These are phyloP conservation scores for Dothistroma septosporum DNA, from an alignment of 2,329 filamentous ascomycete genomes.

Conservation along the genomic window DNA sequence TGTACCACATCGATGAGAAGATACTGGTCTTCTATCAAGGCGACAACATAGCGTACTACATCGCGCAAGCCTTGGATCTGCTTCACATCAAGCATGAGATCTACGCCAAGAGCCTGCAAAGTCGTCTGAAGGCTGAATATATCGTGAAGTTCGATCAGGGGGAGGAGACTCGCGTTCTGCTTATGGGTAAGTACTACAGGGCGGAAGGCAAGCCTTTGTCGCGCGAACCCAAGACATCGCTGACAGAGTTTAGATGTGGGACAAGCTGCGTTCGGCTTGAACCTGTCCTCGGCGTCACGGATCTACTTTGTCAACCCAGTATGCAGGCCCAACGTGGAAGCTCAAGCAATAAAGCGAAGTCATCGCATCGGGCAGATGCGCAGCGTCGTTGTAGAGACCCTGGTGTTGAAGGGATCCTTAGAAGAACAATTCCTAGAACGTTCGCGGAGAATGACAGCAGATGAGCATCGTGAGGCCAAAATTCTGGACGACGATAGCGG, in stretches of 20 bases:
- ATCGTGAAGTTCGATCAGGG: conserved; percentile 72
- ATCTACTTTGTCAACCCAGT: conserved; percentile 89
- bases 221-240: not conserved
- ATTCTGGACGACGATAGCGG: conserved; percentile 56
- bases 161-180: conserved; percentile 65
- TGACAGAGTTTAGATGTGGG: conserved; percentile 48
- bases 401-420: conserved; percentile 73
- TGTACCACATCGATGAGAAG: conserved; percentile 69
- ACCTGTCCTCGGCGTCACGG: conserved; percentile 61
- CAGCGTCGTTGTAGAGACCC: conserved; percentile 77
- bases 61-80: conserved; percentile 76
- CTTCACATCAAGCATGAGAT: conserved; percentile 60
- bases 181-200: conserved; percentile 84
- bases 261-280: conserved; percentile 78
- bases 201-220: not conserved
- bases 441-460: conserved; percentile 67
- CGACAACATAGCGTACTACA: conserved; percentile 79
- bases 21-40: conserved; percentile 91
- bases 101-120: conserved; percentile 60
- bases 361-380: conserved; percentile 80
- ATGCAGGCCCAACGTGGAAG: conserved; percentile 76
- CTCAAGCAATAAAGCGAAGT: conserved; percentile 85
- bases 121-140: conserved; percentile 62
- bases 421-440: conserved; percentile 79
- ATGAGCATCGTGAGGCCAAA: conserved; percentile 53